A percentile compares a stretch with the other conserved stretches of the same genome.
Evolutionary conservation across 129 eudicot species (phyloP).

Genomic region (Kitagawia praeruptora): DNA sequence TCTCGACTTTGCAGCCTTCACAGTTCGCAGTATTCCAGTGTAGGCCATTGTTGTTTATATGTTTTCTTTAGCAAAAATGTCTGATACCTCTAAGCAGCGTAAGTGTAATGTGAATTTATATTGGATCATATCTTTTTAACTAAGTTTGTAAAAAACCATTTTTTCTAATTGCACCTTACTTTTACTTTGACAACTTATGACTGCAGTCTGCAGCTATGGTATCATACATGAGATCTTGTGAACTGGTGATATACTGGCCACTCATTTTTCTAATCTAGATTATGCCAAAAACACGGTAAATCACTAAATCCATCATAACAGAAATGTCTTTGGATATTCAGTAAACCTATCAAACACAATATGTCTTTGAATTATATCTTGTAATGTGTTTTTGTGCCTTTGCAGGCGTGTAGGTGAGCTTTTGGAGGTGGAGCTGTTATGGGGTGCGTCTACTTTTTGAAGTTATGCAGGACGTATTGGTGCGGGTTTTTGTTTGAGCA

Average conservation of each 20-base stretch:
- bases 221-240: neutral
- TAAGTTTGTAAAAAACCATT: neutral
- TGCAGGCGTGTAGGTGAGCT: neutral
- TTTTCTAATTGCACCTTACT: neutral
- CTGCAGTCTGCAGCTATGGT: neutral
- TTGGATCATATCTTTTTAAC: neutral
- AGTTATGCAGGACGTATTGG: too few relatives aligned
- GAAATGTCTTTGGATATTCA: neutral
- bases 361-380: too few relatives aligned
- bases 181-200: neutral
- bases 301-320: too few relatives aligned
- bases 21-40: constrained; percentile 49
- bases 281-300: neutral
- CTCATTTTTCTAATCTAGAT: neutral
- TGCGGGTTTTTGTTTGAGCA: too few relatives aligned
- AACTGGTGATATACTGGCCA: neutral
- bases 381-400: neutral
- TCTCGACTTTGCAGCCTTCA: constrained; percentile 74
- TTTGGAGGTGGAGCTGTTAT: neutral
- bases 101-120: neutral
- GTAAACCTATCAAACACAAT: neutral
- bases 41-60: neutral
- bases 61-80: neutral
- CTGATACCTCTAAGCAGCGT: neutral
- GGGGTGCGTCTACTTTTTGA: neutral